A percentile compares a stretch with the other conserved stretches of the same genome.
Conservation (phyloP, 140 eudicot genomes). For the Bidens hawaiensis region DNA sequence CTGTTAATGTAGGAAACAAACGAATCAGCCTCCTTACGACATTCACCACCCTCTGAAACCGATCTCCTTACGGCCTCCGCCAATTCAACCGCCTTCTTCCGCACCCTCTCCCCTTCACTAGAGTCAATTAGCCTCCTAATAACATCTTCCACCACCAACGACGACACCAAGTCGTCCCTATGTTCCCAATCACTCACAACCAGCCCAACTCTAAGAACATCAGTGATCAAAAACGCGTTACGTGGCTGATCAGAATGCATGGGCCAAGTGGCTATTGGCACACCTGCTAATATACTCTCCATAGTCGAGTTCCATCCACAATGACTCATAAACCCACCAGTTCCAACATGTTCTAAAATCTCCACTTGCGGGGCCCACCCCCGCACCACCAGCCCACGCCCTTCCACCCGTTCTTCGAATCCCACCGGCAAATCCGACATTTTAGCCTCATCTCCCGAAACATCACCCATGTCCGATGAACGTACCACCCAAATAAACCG, state of each 20-base stretch:
- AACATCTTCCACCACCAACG: conserved; percentile 12
- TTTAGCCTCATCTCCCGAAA: no score
- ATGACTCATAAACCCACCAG: conserved; percentile 50
- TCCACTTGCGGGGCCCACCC: no score
- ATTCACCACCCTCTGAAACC: conserved; percentile 31
- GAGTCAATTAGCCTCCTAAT: conserved; percentile 31
- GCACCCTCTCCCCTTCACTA: conserved; percentile 32
- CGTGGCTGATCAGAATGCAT: conserved; percentile 53
- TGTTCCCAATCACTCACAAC: conserved; percentile 32
- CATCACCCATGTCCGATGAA: no score
- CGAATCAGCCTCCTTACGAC: neutral
- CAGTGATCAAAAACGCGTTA: no score
- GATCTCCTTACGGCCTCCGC: conserved; percentile 24
- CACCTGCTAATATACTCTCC: conserved; percentile 36
- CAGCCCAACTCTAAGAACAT: conserved; percentile 31
- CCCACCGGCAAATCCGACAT: conserved; percentile 29
- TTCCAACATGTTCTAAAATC: conserved; percentile 28
- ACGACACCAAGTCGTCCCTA: conserved; percentile 27
- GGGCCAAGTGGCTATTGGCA: conserved; percentile 47
- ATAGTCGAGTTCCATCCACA: no score
- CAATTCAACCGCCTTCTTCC: conserved; percentile 36
- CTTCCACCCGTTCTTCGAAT: conserved; percentile 36
- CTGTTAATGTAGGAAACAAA: neutral
- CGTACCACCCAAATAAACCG: no score
- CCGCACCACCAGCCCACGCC: conserved; percentile 29